Evolutionary conservation across 805 yeast genomes (phyloP), one percentile per base, ranked within the genome.

Genomic region (Barnettozyma siamensis): DNA sequence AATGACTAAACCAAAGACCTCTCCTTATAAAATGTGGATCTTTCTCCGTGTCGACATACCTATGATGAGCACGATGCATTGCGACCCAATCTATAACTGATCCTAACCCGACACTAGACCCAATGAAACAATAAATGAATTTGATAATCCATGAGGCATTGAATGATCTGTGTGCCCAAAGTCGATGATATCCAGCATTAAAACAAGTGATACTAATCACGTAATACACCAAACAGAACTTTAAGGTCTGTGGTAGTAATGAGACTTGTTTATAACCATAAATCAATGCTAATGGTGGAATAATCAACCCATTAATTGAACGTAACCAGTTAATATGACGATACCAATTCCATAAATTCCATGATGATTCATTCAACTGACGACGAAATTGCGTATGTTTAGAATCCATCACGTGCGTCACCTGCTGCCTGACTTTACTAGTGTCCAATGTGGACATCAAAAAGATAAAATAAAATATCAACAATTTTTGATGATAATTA

Each of bases 41-140:
- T 53, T 75, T 73, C 45, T 86, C 95, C 0, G 94, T 83, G 57
- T 89, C 96, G 33, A 93, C 81, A 60, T 75, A 85, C 44, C 91
- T 76, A 63, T 89, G 97, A 65, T 89, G 97, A 4, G 93, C 88
- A 45, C 95, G 69, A 66, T 89, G 98, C 35, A 85, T 71, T 13
- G 81, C 70, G 18, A 85, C 81, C 95, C 95, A 88, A 75, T 82
- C 74, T 54, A 80, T 71, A 11, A 80, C 76, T 3, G 86, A 73
- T 5, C 95, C 95, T 40, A 87, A 66, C 2, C 88, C 95, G 7
- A 81, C 77, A 49, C 86, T 82, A 15, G 82, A 65, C 6, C 91
- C 89, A 33, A 78, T 67, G 1, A 79, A 54, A n/a, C 80, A 74
- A 43, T 82, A 72, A 23, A 70, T 53, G 28, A 70, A 44, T 42